Evolutionary conservation across 495 filamentous ascomycete genomes (phyloP).

Genomic region (Penicillium paxilli): DNA sequence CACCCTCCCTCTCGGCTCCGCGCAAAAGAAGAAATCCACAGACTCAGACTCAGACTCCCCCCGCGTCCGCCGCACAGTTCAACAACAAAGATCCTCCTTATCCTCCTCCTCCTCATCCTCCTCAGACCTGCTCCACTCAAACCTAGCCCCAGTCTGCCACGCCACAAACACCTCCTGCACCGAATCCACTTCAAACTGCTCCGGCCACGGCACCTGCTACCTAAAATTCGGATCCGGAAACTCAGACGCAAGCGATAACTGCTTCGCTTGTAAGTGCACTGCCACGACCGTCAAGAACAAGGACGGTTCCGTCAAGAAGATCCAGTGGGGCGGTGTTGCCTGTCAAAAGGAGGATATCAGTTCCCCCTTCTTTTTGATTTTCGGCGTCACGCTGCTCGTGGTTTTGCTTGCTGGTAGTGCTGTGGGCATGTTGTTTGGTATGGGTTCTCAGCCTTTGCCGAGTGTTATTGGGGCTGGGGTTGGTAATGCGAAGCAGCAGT

Average conservation of each 20-base stretch:
- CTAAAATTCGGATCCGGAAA: conserved; percentile 52
- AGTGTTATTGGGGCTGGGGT: conserved; percentile 88
- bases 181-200: conserved; percentile 67
- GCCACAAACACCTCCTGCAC: conserved; percentile 58
- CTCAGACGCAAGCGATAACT: conserved; percentile 43
- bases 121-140: conserved; percentile 13
- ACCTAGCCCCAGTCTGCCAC: conserved; percentile 58
- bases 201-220: conserved; percentile 70
- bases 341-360: conserved; percentile 94
- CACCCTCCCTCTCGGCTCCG: no score
- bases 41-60: no score
- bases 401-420: conserved; percentile 60
- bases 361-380: conserved; percentile 81
- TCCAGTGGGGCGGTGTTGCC: conserved; percentile 76
- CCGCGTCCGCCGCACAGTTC: no score
- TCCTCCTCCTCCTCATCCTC: conserved; percentile 16
- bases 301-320: conserved; percentile 49
- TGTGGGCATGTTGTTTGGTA: conserved; percentile 72
- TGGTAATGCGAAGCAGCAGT: conserved; percentile 52
- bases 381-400: conserved; percentile 65
- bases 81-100: conserved; percentile 18
- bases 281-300: conserved; percentile 47
- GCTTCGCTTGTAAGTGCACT: conserved; percentile 76
- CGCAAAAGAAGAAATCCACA: no score
- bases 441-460: conserved; percentile 78